Evolutionary conservation across 495 filamentous ascomycete species (phyloP), one percentile per base, ranked within the genome.

Genomic region (Xanthoparmelia taractica): DNA sequence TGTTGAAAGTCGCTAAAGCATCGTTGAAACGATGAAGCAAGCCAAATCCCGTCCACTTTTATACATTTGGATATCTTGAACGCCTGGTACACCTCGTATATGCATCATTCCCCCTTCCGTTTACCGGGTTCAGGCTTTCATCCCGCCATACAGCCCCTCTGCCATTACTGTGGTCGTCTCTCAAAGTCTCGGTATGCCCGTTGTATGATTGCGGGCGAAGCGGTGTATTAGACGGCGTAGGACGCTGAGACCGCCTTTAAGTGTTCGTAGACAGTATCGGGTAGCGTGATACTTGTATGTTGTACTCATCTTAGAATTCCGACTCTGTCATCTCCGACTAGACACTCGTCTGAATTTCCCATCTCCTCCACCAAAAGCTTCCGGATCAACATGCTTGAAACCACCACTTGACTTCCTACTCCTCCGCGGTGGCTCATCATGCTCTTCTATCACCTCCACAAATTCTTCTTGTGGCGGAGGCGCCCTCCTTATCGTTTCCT

Each of bases 391-490:
- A 55, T 63, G 67, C 57, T 72, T 68, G 64, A 67, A 71, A 20
- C 73, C 72, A 37, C 13, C 7, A 40, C 59, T 64, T 27, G 43
- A 8, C 34, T 64, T 66, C 38, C 65, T 63, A 55, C 67, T 67
- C 54, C 59, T 60, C 58, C 66, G 68, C 36, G 61, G 57, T 52
- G 60, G 64, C 45, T 8, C 38, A 34, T 68, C 68, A 58, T 67
- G 66, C 65, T 77, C 76, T 64, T 77, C 75, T 41, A 73, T 69
- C n/a, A 75, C 74, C 61, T 76, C 72, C n/a, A 77, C 73, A 50
- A 73, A 67, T 31, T 71, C 69, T 50, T 74, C 70, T 34, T 69
- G 48, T 52, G 62, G 60, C 37, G 67, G 67, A 31, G 67, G 55
- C 59, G 67, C 25, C 57, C 69, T 60, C 60, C 63, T 59, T 29